Percentiles rank a stretch among this genome's conserved stretches.
Evolutionary conservation across 176 grass and related monocot genomes (phyloP).

Genomic region (Avena atlantica): DNA sequence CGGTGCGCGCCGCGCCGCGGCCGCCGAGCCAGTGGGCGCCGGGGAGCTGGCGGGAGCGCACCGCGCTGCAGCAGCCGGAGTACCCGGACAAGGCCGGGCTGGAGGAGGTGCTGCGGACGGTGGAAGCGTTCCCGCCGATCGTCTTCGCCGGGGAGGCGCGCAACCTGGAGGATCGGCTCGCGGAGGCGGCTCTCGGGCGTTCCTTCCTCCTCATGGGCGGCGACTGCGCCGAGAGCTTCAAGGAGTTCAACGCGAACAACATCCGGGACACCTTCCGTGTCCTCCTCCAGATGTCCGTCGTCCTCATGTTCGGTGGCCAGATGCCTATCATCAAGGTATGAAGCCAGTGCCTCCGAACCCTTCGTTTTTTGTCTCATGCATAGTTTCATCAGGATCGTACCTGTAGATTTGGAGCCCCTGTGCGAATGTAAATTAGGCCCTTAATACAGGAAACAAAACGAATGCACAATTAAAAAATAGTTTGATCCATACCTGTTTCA

Average conservation of each 20-base stretch:
- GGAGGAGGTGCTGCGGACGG: conserved; percentile 66
- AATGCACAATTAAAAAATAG: not conserved
- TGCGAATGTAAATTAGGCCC: not conserved
- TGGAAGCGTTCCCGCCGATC: conserved; percentile 84
- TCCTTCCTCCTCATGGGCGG: conserved; percentile 85
- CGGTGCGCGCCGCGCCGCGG: conserved; percentile 62
- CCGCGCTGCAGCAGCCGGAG: conserved; percentile 74
- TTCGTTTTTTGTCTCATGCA: not conserved
- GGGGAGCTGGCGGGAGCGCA: conserved; percentile 69
- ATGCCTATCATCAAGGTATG: conserved; percentile 20
- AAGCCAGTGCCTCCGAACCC: not conserved
- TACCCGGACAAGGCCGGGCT: conserved; percentile 72
- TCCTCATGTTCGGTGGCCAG: not conserved
- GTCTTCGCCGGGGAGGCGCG: conserved; percentile 93
- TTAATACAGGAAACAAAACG: not conserved
- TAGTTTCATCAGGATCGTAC: not conserved
- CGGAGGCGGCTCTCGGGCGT: conserved; percentile 73
- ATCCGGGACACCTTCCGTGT: conserved; percentile 97
- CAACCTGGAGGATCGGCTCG: conserved; percentile 76
- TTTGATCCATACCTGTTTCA: not conserved
- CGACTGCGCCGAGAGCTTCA: conserved; percentile 99
- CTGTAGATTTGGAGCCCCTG: not conserved
- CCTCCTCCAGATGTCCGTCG: conserved; percentile 81
- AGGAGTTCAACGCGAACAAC: conserved; percentile 99
- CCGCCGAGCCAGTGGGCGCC: conserved; percentile 64